phyloP scores from a whole-genome alignment of 345 rosid genomes.

The Corchorus capsularis region DNA sequence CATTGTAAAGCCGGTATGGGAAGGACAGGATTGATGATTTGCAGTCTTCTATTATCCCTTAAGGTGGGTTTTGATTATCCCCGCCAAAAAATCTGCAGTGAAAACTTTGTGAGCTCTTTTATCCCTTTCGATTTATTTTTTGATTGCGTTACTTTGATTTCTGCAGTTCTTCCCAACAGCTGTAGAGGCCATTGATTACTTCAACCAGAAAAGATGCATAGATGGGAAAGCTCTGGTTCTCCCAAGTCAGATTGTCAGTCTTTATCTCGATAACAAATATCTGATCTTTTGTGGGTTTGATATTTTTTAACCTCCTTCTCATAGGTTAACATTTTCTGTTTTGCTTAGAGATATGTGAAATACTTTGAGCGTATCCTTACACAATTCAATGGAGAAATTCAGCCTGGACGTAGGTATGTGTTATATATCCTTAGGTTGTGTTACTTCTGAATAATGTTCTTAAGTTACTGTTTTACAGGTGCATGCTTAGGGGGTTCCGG shows the following conservation, averaged over 20 bases:
- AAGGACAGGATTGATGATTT: slow-evolving; percentile 94
- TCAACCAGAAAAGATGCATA: slow-evolving; percentile 88
- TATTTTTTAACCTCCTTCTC: slow-evolving; percentile 20
- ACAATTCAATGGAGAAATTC: slow-evolving; percentile 61
- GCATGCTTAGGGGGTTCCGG: slow-evolving; percentile 94
- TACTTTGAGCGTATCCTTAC: slow-evolving; percentile 66
- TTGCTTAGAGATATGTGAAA: slow-evolving; percentile 74
- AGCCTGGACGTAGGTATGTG: slow-evolving; percentile 70
- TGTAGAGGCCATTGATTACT: slow-evolving; percentile 82
- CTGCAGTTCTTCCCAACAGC: slow-evolving; percentile 87
- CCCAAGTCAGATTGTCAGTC: slow-evolving; percentile 96
- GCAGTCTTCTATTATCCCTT: slow-evolving; percentile 84
- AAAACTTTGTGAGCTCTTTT: slow-evolving; percentile 4
- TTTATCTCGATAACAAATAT: slow-evolving; percentile 14
- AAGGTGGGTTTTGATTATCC: slow-evolving; percentile 48
- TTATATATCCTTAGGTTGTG: slow-evolving; percentile 23
- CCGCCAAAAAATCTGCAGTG: slow-evolving; percentile 6
- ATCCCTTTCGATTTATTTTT: slow-evolving; percentile 3
- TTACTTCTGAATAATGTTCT: slow-evolving; percentile 18
- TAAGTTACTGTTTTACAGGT: slow-evolving; percentile 46
- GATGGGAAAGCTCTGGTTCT: slow-evolving; percentile 92
- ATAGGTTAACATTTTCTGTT: slow-evolving; percentile 19
- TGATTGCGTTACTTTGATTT: slow-evolving; percentile 25
- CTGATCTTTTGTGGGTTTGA: slow-evolving; percentile 18
- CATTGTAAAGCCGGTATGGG: slow-evolving; percentile 98